phyloP scores from a whole-genome alignment of 371 early-diverging fungal genomes.

The Choanephora cucurbitarum region DNA sequence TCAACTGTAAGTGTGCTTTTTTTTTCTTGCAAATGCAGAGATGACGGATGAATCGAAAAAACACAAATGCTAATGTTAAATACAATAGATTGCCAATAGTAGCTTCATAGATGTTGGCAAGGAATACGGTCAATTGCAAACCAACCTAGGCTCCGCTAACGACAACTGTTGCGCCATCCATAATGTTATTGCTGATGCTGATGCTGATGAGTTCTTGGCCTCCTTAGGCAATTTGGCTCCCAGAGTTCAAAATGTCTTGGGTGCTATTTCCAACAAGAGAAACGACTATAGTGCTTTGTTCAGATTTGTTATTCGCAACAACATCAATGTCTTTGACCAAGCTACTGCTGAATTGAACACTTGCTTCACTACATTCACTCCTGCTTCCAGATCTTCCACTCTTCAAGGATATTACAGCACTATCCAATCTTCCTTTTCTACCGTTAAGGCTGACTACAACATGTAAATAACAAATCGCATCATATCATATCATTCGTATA shows the following conservation, averaged over 20 bases:
- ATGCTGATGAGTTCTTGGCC: slow-evolving; percentile 6
- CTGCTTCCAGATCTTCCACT: too few species aligned
- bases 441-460: too few species aligned
- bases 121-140: slow-evolving; percentile 1
- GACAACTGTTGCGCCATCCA: slow-evolving; percentile 10
- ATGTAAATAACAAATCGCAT: too few species aligned
- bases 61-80: too few species aligned
- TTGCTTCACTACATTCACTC: too few species aligned
- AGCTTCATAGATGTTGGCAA: slow-evolving; percentile 1
- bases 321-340: too few species aligned
- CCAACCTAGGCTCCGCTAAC: neutral
- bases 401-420: too few species aligned
- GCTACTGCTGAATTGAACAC: too few species aligned
- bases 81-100: neutral
- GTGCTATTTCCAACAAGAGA: neutral
- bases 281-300: neutral
- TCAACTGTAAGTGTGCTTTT: neutral
- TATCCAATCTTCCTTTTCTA: too few species aligned
- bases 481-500: too few species aligned
- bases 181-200: slow-evolving; percentile 5
- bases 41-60: too few species aligned
- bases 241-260: neutral
- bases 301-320: too few species aligned
- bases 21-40: neutral
- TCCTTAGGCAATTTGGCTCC: neutral